Percentiles rank a stretch among this genome's conserved stretches.
Evolutionary conservation across 2,329 filamentous ascomycete species (phyloP).

Genomic region (Ophiosphaerella narmari): DNA sequence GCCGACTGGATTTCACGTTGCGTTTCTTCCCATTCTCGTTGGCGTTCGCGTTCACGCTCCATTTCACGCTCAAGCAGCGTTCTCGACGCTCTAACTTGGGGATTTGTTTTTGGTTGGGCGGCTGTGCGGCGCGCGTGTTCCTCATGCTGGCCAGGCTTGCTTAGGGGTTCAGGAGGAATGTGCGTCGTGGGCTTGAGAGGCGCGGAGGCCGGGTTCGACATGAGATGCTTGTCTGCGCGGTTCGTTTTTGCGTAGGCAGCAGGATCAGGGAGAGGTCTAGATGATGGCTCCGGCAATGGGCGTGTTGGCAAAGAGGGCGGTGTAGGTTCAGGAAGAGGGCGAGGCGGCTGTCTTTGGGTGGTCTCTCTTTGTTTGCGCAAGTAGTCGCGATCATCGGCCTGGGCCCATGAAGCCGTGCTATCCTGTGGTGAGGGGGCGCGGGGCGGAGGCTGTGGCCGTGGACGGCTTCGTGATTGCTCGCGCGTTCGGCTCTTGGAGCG

Average conservation of each 20-base stretch:
- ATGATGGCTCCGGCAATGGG: conserved; percentile 53
- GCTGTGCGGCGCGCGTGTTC: conserved; percentile 65
- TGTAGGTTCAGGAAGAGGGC: conserved; percentile 41
- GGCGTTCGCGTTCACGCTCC: conserved; percentile 76
- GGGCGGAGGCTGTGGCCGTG: conserved; percentile 39
- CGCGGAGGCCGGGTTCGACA: conserved; percentile 58
- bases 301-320: conserved; percentile 47
- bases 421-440: conserved; percentile 51
- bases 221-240: conserved; percentile 64
- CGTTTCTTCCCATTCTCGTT: conserved; percentile 78
- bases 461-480: conserved; percentile 42
- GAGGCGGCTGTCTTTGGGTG: conserved; percentile 39
- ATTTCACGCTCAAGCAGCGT: conserved; percentile 78
- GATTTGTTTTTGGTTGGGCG: conserved; percentile 65
- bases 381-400: conserved; percentile 65
- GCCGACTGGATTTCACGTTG: conserved; percentile 68
- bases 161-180: conserved; percentile 58
- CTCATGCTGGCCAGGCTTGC: conserved; percentile 64
- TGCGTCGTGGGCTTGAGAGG: conserved; percentile 48
- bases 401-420: conserved; percentile 68
- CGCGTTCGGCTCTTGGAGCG: conserved; percentile 43
- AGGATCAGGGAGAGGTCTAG: conserved; percentile 40
- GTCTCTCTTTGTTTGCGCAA: conserved; percentile 62
- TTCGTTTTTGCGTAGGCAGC: conserved; percentile 37
- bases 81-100: conserved; percentile 67